A percentile compares a stretch with the other conserved stretches of the same genome.
Evolutionary conservation across 306 rosid species (phyloP).

Genomic region (Malus asiatica): DNA sequence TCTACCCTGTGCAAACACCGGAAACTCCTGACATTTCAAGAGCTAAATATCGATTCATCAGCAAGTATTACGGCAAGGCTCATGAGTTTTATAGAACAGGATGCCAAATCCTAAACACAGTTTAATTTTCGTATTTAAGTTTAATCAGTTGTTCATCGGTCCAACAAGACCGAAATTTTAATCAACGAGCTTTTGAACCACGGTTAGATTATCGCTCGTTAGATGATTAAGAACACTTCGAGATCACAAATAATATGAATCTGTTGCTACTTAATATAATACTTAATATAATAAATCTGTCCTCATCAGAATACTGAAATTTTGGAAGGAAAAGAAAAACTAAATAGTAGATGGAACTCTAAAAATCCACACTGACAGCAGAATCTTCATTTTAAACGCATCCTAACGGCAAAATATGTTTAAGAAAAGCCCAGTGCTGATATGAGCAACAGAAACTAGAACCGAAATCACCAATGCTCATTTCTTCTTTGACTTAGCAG

Average conservation of each 20-base stretch:
- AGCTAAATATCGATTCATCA: background rate
- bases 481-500: constrained; percentile 91
- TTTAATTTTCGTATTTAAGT: background rate
- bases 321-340: background rate
- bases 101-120: background rate
- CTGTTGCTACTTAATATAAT: constrained; percentile 11
- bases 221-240: background rate
- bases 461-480: constrained; percentile 26
- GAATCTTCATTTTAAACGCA: constrained; percentile 17
- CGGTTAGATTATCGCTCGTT: background rate
- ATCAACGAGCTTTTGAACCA: background rate
- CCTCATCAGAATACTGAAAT: constrained; percentile 19
- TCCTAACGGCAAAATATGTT: constrained; percentile 22
- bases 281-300: constrained; percentile 21
- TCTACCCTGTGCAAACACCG: background rate
- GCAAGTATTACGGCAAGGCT: background rate
- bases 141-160: background rate
- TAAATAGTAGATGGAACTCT: constrained; percentile 16
- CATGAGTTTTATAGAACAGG: background rate
- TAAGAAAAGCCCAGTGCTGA: constrained; percentile 13
- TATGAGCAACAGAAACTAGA: constrained; percentile 8
- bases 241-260: background rate
- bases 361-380: constrained; percentile 23
- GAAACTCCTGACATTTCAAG: background rate
- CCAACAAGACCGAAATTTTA: background rate